Conservation (phyloP, 2,329 filamentous ascomycete genomes). For the Emmonsiellopsis sp. region DNA sequence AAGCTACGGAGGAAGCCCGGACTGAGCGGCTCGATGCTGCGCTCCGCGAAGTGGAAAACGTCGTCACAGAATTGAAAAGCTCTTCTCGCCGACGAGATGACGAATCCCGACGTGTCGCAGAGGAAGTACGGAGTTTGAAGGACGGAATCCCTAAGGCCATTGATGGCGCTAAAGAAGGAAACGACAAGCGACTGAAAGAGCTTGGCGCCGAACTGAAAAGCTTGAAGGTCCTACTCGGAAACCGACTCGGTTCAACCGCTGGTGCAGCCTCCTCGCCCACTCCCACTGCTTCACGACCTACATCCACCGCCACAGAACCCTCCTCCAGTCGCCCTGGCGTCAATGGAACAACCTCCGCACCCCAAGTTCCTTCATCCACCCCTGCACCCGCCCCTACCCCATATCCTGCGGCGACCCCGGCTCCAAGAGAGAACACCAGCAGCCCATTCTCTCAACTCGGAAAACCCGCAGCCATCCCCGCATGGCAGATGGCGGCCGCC, state of each 20-base stretch:
- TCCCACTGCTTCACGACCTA: slow-evolving; percentile 21
- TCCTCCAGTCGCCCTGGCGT: slow-evolving; percentile 16
- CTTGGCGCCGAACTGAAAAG: slow-evolving; percentile 83
- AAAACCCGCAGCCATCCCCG: slow-evolving; percentile 59
- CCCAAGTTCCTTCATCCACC: slow-evolving; percentile 22
- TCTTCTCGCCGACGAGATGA: slow-evolving; percentile 75
- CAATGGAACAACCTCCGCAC: slow-evolving; percentile 19
- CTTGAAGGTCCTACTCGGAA: slow-evolving; percentile 75
- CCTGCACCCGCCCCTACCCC: slow-evolving; percentile 15
- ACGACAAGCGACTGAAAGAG: slow-evolving; percentile 73
- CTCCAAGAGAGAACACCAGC: slow-evolving; percentile 20
- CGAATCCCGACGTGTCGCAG: slow-evolving; percentile 74
- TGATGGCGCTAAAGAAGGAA: slow-evolving; percentile 74
- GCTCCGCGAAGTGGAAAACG: slow-evolving; percentile 72
- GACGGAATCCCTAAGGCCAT: slow-evolving; percentile 82
- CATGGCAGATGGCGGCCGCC: slow-evolving; percentile 68
- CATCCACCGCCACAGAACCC: slow-evolving; percentile 17
- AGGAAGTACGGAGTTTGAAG: slow-evolving; percentile 75
- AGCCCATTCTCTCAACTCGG: slow-evolving; percentile 44
- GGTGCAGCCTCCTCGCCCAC: slow-evolving; percentile 21
- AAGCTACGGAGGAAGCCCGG: slow-evolving; percentile 73
- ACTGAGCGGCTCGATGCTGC: slow-evolving; percentile 76
- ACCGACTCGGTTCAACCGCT: slow-evolving; percentile 42
- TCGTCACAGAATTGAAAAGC: slow-evolving; percentile 72
- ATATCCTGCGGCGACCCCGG: slow-evolving; percentile 20